Percentiles rank a stretch among this genome's conserved stretches.
phyloP scores from a whole-genome alignment of 139 green algal species.

The Closterium sp. region DNA sequence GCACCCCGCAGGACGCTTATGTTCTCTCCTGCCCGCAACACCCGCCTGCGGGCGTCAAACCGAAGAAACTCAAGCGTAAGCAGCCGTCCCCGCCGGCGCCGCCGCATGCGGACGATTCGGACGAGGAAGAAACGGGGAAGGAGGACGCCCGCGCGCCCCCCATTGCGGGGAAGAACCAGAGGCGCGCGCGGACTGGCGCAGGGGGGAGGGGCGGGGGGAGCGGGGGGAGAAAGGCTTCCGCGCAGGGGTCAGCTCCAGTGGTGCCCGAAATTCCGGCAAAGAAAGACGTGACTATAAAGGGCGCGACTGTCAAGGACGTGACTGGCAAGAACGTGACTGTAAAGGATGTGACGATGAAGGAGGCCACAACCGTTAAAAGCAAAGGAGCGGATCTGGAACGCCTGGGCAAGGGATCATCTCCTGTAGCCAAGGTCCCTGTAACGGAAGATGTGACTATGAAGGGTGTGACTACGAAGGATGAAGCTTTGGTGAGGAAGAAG shows the following conservation, averaged over 20 bases:
- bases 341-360: not conserved
- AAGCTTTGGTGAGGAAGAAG: not conserved
- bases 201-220: not conserved
- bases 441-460: not conserved
- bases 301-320: too few species aligned
- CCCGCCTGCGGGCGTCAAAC: too few species aligned
- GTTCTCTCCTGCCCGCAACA: too few species aligned
- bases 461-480: not conserved
- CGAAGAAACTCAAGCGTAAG: too few species aligned
- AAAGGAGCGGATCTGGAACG: not conserved
- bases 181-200: not conserved
- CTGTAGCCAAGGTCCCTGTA: not conserved
- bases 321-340: not conserved
- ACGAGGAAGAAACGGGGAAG: not conserved
- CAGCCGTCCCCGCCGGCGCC: not conserved
- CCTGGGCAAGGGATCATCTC: not conserved
- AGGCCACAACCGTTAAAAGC: not conserved
- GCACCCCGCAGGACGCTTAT: too few species aligned
- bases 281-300: not conserved
- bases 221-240: not conserved
- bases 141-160: too few species aligned
- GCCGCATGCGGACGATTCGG: not conserved
- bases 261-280: not conserved
- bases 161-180: not conserved
- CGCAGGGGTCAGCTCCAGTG: not conserved